Percentiles rank a stretch among this genome's conserved stretches.
Evolutionary conservation across 805 yeast species (phyloP).

Genomic region (Metschnikowia peoriensis): DNA sequence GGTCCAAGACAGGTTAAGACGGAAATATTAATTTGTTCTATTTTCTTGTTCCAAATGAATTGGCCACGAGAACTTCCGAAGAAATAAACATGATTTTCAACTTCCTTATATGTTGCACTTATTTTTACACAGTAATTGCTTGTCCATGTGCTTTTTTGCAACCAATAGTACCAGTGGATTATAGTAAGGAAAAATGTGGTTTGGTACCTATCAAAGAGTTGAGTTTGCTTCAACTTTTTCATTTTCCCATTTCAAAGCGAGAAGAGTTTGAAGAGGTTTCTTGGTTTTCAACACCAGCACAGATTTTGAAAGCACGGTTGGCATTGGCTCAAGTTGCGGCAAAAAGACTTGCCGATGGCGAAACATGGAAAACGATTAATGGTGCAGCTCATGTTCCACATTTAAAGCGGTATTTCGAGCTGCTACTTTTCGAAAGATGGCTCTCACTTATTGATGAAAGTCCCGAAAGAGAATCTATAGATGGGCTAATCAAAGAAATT

Average conservation of each 20-base stretch:
- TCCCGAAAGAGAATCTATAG: neutral
- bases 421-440: constrained; percentile 5
- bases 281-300: neutral
- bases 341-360: neutral
- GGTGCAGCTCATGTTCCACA: neutral
- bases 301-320: neutral
- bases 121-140: too few species aligned
- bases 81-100: too few species aligned
- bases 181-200: too few species aligned
- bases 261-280: neutral
- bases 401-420: constrained; percentile 4
- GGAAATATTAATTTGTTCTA: too few species aligned
- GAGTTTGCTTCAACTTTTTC: too few species aligned
- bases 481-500: neutral
- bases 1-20: too few species aligned
- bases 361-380: neutral
- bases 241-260: neutral
- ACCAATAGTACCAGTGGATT: too few species aligned
- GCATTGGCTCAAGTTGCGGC: neutral
- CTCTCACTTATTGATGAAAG: neutral
- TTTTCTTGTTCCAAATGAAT: too few species aligned
- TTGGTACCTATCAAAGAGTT: too few species aligned
- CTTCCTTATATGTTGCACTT: too few species aligned
- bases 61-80: too few species aligned
- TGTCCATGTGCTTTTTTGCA: too few species aligned